Evolutionary conservation across 495 filamentous ascomycete genomes (phyloP).

Genomic region (Aspergillus kassunensis): DNA sequence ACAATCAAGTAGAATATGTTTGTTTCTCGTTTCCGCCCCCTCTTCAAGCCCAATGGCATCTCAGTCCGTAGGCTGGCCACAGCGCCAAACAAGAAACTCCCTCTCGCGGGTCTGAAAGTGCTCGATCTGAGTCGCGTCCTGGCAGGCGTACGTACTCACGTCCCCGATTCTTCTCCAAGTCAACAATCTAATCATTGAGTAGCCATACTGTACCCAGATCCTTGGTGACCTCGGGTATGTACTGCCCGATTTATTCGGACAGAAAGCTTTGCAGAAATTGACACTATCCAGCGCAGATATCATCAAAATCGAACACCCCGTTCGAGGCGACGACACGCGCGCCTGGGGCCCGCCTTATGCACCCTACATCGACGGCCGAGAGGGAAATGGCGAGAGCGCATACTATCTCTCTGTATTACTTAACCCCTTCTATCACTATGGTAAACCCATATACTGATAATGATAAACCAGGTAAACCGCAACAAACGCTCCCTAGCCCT

Average conservation of each 20-base stretch:
- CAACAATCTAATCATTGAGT: background rate
- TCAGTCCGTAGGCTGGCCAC: background rate
- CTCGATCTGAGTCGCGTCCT: conserved; percentile 3
- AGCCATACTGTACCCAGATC: conserved; percentile 16
- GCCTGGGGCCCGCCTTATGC: conserved; percentile 98
- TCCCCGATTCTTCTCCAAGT: background rate
- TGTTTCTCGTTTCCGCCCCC: background rate
- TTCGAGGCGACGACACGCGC: conserved; percentile 86
- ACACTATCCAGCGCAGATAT: conserved; percentile 69
- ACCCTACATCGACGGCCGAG: conserved; percentile 57
- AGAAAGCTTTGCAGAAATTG: background rate
- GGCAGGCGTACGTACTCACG: background rate
- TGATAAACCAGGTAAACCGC: conserved; percentile 66
- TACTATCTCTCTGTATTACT: conserved; percentile 80
- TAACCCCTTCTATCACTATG: too few species aligned
- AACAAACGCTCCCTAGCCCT: conserved; percentile 58
- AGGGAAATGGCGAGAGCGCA: conserved; percentile 86
- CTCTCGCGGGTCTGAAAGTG: background rate
- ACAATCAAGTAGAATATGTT: too few species aligned
- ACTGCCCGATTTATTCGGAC: background rate
- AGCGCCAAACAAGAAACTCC: background rate
- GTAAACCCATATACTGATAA: too few species aligned
- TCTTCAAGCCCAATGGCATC: background rate
- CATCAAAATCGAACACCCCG: conserved; percentile 95
- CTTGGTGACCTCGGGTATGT: conserved; percentile 14